Percentiles rank a stretch among this genome's conserved stretches.
Evolutionary conservation across 805 yeast species (phyloP).

Genomic region (Ogataea allantospora): DNA sequence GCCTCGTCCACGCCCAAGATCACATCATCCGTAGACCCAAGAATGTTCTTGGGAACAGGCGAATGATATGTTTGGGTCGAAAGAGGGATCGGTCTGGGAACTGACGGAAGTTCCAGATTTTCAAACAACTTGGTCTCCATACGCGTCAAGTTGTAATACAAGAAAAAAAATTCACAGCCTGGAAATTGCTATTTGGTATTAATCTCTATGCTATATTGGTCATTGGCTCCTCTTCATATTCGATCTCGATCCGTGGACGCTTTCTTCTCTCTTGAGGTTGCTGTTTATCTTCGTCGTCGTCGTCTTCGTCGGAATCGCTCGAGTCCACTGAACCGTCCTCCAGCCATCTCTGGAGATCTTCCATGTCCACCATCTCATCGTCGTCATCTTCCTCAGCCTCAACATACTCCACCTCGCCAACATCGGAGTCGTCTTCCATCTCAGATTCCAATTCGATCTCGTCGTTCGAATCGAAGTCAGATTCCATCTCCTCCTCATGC

Average conservation of each 20-base stretch:
- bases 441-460: conserved; percentile 49
- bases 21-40: conserved; percentile 38
- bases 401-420: conserved; percentile 83
- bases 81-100: conserved; percentile 31
- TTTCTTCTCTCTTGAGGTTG: conserved; percentile 48
- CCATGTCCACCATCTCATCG: conserved; percentile 87
- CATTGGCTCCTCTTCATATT: conserved; percentile 56
- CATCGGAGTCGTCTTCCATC: conserved; percentile 46
- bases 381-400: conserved; percentile 89
- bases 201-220: conserved; percentile 27
- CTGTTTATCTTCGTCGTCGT: conserved; percentile 34
- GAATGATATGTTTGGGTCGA: conserved; percentile 50
- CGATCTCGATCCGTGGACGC: conserved; percentile 68
- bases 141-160: conserved; percentile 6
- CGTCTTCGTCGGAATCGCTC: conserved; percentile 36
- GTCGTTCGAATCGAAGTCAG: conserved; percentile 44
- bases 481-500: conserved; percentile 51
- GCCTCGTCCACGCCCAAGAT: conserved; percentile 96
- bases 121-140: conserved; percentile 12
- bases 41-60: conserved; percentile 43
- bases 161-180: conserved; percentile 1
- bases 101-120: conserved; percentile 30
- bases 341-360: conserved; percentile 88
- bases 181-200: conserved; percentile 2
- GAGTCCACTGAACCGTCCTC: conserved; percentile 27